phyloP scores from a whole-genome alignment of 2,329 filamentous ascomycete genomes.

The Verticillium zaregamsianum region DNA sequence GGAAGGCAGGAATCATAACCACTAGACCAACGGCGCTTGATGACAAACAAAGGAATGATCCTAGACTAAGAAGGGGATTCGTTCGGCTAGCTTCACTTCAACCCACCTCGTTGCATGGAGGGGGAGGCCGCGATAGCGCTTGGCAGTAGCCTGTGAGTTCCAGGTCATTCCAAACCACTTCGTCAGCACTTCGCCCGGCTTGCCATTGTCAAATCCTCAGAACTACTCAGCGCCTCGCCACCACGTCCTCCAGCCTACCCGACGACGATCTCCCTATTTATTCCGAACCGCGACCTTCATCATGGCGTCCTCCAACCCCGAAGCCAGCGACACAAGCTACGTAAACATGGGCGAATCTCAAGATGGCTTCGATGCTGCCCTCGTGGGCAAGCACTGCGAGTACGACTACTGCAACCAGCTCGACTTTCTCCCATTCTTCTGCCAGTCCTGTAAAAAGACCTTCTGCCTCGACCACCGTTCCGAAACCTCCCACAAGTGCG shows the following conservation, averaged over 20 bases:
- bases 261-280: neutral
- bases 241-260: neutral
- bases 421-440: conserved; percentile 93
- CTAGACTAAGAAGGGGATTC: too few species aligned
- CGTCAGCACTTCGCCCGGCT: neutral
- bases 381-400: conserved; percentile 89
- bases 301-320: conserved; percentile 50
- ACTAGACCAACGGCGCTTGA: neutral
- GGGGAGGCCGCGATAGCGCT: neutral
- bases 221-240: neutral
- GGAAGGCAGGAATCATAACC: neutral
- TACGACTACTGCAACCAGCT: conserved; percentile 88
- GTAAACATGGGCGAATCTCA: conserved; percentile 57
- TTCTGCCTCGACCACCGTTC: conserved; percentile 94
- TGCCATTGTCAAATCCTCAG: neutral
- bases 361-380: conserved; percentile 67
- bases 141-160: neutral
- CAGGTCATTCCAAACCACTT: neutral
- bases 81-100: neutral
- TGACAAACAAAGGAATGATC: too few species aligned
- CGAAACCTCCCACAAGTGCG: conserved; percentile 73
- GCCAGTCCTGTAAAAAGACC: conserved; percentile 78
- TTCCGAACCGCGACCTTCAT: neutral
- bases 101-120: neutral
- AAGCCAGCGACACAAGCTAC: conserved; percentile 49